Percentiles rank a stretch among this genome's conserved stretches.
Conservation (phyloP, 129 eudicot genomes). For the Tanacetum coccineum region DNA sequence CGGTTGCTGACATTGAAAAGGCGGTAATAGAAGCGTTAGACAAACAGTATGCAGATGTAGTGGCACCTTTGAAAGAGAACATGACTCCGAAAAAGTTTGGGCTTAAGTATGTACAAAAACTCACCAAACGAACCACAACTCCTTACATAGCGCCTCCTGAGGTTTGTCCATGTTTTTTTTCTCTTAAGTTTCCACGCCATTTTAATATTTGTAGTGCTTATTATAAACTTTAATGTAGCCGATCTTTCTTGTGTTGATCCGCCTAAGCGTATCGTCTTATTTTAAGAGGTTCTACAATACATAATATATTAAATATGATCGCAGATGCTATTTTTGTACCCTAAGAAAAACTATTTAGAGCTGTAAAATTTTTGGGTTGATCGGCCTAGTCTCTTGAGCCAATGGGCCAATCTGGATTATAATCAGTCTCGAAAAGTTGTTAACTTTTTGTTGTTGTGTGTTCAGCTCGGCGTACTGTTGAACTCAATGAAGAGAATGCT, state of each 20-base stretch:
- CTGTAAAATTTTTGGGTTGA: no score
- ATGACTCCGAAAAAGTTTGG: conserved; percentile 60
- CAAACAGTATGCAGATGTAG: conserved; percentile 65
- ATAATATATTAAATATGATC: no score
- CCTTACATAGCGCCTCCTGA: conserved; percentile 57
- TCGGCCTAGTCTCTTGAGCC: no score
- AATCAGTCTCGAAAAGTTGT: no score
- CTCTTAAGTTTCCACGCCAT: no score
- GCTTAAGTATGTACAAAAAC: conserved; percentile 58
- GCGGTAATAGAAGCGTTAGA: conserved; percentile 63
- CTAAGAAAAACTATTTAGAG: no score
- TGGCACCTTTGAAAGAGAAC: conserved; percentile 61
- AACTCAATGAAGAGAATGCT: conserved; percentile 91
- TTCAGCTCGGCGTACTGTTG: conserved; percentile 73
- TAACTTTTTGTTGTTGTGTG: background rate
- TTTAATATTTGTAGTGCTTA: background rate
- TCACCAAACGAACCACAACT: conserved; percentile 47
- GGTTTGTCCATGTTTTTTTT: conserved; percentile 27
- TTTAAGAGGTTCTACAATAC: no score
- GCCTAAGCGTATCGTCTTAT: no score
- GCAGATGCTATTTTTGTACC: no score
- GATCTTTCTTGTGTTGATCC: no score
- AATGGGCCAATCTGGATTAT: no score
- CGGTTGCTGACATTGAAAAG: conserved; percentile 67
- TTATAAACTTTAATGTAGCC: background rate